A percentile compares a stretch with the other conserved stretches of the same genome.
Conservation (phyloP, 2,329 filamentous ascomycete species). For the Phoma herbarum region DNA sequence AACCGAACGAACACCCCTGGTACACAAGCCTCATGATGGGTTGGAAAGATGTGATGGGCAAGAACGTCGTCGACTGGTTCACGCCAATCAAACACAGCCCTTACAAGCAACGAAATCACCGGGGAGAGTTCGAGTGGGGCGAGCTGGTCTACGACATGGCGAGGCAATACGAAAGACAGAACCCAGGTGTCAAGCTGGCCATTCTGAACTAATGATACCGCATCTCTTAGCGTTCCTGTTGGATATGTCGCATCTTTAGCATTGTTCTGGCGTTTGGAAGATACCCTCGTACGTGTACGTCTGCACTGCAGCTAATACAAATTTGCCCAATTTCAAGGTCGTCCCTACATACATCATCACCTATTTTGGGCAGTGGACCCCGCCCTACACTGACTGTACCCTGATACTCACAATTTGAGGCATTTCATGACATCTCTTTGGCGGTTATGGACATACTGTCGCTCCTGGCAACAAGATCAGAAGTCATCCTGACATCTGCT, state of each 20-base stretch:
- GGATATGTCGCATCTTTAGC: slow-evolving; percentile 14
- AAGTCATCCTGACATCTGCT: neutral
- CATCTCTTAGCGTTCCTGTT: neutral
- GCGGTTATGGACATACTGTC: neutral
- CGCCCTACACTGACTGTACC: neutral
- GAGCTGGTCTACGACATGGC: slow-evolving; percentile 60
- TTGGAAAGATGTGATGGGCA: slow-evolving; percentile 81
- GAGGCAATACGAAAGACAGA: slow-evolving; percentile 35
- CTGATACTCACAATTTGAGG: too few relatives aligned
- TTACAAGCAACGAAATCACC: slow-evolving; percentile 71
- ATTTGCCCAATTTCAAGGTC: neutral
- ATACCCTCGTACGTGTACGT: slow-evolving; percentile 31
- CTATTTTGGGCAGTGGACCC: neutral
- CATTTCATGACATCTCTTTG: neutral
- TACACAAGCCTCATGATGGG: slow-evolving; percentile 76
- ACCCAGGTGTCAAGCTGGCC: slow-evolving; percentile 32
- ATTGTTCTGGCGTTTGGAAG: slow-evolving; percentile 30
- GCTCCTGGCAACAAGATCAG: neutral
- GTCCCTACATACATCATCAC: neutral
- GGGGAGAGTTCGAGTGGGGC: slow-evolving; percentile 75
- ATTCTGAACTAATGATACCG: slow-evolving; percentile 24
- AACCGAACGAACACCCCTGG: slow-evolving; percentile 84
- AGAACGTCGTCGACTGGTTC: slow-evolving; percentile 76
- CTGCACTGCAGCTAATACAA: slow-evolving; percentile 16
- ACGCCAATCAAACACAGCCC: slow-evolving; percentile 79